These are phyloP conservation scores for Fraxinus xanthoxyloides DNA, from an alignment of 305 asterid genomes.

Conservation along the genomic window DNA sequence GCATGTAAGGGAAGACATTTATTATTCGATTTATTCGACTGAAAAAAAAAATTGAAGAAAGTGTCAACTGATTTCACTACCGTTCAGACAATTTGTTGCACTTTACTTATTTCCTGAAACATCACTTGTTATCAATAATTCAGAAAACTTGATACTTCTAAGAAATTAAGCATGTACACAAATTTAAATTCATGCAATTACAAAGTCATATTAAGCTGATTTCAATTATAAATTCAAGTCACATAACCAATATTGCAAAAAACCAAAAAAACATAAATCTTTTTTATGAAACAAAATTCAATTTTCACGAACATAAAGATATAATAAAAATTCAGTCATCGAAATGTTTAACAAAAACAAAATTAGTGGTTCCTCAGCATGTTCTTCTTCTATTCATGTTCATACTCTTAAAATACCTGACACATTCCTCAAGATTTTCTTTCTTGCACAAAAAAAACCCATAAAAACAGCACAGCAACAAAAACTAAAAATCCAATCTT, in stretches of 20 bases:
- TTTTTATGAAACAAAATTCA: neutral
- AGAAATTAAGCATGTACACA: neutral
- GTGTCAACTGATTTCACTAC: neutral
- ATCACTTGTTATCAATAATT: neutral
- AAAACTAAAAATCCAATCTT: conserved; percentile 66
- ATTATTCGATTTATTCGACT: neutral
- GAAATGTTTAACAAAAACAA: neutral
- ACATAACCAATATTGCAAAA: neutral
- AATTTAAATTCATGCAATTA: conserved; percentile 1
- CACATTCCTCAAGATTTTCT: conserved; percentile 36
- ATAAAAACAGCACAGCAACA: conserved; percentile 64
- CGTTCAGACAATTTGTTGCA: neutral
- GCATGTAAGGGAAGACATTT: neutral
- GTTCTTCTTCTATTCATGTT: no score
- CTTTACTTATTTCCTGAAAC: neutral
- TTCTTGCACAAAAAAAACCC: conserved; percentile 45
- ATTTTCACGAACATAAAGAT: neutral
- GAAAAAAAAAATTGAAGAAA: neutral
- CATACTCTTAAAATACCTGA: no score
- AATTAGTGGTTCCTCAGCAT: neutral
- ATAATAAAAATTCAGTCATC: neutral
- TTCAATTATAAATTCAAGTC: neutral
- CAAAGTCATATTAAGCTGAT: neutral
- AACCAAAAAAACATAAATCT: neutral
- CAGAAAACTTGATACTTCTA: neutral